Evolutionary conservation across 2,329 filamentous ascomycete genomes (phyloP), one percentile per base, ranked within the genome.

Genomic region (Neoascochyta sp.): DNA sequence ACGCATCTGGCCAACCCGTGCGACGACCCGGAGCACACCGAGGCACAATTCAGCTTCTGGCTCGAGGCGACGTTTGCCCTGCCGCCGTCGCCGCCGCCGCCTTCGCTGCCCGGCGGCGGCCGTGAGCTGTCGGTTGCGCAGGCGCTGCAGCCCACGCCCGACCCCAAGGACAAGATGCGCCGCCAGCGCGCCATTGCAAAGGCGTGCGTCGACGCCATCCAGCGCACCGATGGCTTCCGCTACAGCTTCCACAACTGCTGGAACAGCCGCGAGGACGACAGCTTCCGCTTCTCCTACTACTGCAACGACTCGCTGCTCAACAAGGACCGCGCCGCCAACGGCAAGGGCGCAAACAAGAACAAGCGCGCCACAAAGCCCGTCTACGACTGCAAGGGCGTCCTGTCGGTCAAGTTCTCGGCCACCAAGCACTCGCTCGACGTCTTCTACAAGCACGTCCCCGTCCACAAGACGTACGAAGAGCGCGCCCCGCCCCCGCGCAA

Each of bases 211-310:
- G 60, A 66, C 32, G 48, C 61, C 9, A 64, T 70, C 24, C 64
- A 69, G 43, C 49, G 51, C n/a, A 54, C 59, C 12, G 68, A 71
- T 43, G 67, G 67, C 34, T 71, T 62, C 48, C 59, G 64, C 14
- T 71, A 71, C 52, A 67, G 60, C 57, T 70, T 70, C 57, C 68
- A 69, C 54, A 70, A 71, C 36, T 67, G 65, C 39, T 70, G 67
- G 67, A 62, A 62, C 26, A 67, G 65, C 40, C 52, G 68, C 20
- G 66, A 68, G 36, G 64, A 69, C 36, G 66, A 69, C 27, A 62
- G 59, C 45, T 64, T 62, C 40, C 61, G 67, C 39, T 70, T 68
- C 52, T 68, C 64, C 16, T 70, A 69, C 52, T 69, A 68, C 40
- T 71, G 68, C 51, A 69, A 70, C 45, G 68, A 71, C 53, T 68